Evolutionary conservation across 345 rosid genomes (phyloP).

Genomic region (Cardamine occulta): DNA sequence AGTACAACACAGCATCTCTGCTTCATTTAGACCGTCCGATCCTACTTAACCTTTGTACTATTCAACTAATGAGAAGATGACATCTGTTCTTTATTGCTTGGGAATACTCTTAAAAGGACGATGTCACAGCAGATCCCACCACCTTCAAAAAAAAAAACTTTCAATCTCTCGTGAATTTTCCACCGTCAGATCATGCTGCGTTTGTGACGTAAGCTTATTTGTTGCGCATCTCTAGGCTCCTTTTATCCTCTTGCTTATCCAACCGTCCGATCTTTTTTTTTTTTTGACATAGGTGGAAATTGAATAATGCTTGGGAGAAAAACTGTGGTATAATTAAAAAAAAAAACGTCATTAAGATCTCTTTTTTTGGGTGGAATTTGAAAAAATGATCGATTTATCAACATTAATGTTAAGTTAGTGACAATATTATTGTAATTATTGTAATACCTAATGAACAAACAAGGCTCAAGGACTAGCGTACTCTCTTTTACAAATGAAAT

Average conservation of each 20-base stretch:
- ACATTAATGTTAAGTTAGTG: not conserved
- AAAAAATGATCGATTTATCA: not conserved
- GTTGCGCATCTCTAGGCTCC: slow-evolving; percentile 42
- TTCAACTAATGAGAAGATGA: not conserved
- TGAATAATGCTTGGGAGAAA: not conserved
- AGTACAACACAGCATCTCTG: slow-evolving; percentile 23
- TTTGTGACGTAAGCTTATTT: slow-evolving; percentile 31
- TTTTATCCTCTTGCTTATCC: slow-evolving; percentile 32
- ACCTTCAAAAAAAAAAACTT: not conserved
- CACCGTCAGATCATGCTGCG: slow-evolving; percentile 43
- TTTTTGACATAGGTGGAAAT: too few relatives aligned
- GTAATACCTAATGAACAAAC: not conserved
- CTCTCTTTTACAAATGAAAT: not conserved
- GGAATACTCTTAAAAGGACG: slow-evolving; percentile 19
- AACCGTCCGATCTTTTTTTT: slow-evolving; percentile 27
- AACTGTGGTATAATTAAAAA: not conserved
- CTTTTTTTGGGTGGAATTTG: not conserved
- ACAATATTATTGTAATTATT: not conserved
- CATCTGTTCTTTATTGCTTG: slow-evolving; percentile 5
- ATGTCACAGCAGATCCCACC: slow-evolving; percentile 32
- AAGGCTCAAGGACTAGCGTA: slow-evolving; percentile 3
- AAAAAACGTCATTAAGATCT: not conserved
- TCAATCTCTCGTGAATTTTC: slow-evolving; percentile 12
- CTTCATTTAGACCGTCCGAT: slow-evolving; percentile 38
- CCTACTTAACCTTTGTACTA: not conserved